phyloP scores from a whole-genome alignment of 345 rosid genomes.

The Brassica rapa region DNA sequence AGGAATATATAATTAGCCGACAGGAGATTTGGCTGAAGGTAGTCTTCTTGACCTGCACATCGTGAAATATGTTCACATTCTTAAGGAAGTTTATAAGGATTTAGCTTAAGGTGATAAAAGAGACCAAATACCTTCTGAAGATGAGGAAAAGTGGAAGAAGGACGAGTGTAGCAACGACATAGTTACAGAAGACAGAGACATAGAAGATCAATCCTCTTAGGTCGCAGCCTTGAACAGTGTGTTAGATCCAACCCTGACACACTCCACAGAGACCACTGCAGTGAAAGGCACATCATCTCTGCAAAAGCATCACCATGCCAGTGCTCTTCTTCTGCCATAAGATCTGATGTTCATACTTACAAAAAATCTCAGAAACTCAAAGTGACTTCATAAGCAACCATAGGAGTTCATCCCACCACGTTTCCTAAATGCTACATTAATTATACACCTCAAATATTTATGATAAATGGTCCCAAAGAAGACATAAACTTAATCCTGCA shows the following conservation, averaged over 20 bases:
- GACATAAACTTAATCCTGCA: background rate
- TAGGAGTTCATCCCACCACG: too few species aligned
- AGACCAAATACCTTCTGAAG: slow-evolving; percentile 18
- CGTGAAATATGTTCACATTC: background rate
- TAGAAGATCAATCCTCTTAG: slow-evolving; percentile 40
- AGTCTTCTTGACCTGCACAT: slow-evolving; percentile 30
- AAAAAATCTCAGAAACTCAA: background rate
- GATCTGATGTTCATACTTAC: background rate
- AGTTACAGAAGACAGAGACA: slow-evolving; percentile 33
- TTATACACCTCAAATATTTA: background rate
- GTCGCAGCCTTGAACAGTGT: slow-evolving; percentile 45
- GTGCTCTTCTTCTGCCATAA: slow-evolving; percentile 14
- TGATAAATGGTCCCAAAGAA: background rate
- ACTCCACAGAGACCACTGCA: slow-evolving; percentile 37
- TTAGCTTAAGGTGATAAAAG: background rate
- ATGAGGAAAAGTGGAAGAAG: slow-evolving; percentile 25
- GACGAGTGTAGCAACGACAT: slow-evolving; percentile 22
- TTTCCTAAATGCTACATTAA: background rate
- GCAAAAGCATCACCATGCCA: slow-evolving; percentile 5
- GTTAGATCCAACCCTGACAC: slow-evolving; percentile 26
- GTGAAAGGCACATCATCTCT: slow-evolving; percentile 36
- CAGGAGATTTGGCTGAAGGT: slow-evolving; percentile 18
- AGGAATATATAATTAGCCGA: slow-evolving; percentile 14
- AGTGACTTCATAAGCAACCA: background rate
- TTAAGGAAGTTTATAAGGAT: background rate